These are phyloP conservation scores for Podospora pseudopauciseta DNA, from an alignment of 495 filamentous ascomycete species.

Conservation along the genomic window DNA sequence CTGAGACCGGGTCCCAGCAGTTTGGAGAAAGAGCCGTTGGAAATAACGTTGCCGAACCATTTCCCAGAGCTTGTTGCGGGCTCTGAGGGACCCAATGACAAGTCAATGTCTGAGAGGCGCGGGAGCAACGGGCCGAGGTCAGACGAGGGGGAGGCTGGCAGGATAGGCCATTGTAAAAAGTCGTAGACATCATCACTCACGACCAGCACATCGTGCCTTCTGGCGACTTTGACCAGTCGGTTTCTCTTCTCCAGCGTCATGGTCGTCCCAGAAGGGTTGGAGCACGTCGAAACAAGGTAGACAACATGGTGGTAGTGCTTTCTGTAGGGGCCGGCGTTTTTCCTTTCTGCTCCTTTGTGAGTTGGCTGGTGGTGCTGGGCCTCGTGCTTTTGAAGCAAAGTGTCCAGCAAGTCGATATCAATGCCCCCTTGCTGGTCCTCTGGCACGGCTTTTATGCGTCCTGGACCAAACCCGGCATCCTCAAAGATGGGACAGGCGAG, in stretches of 20 bases:
- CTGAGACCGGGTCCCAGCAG: constrained; percentile 73
- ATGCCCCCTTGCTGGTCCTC: constrained; percentile 69
- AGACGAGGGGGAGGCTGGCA: constrained; percentile 6
- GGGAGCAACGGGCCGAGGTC: constrained; percentile 43
- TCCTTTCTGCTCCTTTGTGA: constrained; percentile 16
- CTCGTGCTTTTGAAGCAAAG: constrained; percentile 41
- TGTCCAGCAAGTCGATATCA: constrained; percentile 57
- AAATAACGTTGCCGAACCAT: constrained; percentile 68
- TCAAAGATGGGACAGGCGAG: constrained; percentile 75
- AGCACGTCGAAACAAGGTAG: constrained; percentile 78
- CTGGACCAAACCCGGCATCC: constrained; percentile 64
- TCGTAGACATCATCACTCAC: constrained; percentile 93
- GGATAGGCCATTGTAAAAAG: constrained; percentile 63
- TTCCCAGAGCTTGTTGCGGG: constrained; percentile 37
- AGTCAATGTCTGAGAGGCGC: constrained; percentile 73
- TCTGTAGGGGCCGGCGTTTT: constrained; percentile 36
- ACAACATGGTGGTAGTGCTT: constrained; percentile 81
- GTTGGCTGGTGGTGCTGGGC: constrained; percentile 16
- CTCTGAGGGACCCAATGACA: constrained; percentile 17
- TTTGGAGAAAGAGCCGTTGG: constrained; percentile 84
- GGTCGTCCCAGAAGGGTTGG: constrained; percentile 75
- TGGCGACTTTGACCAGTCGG: constrained; percentile 62
- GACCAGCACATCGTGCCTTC: constrained; percentile 69
- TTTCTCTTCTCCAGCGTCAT: constrained; percentile 61
- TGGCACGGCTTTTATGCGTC: constrained; percentile 58